Percentiles rank a stretch among this genome's conserved stretches.
Conservation (phyloP, 2,329 filamentous ascomycete genomes). For the Paracoccidioides brasiliensis region DNA sequence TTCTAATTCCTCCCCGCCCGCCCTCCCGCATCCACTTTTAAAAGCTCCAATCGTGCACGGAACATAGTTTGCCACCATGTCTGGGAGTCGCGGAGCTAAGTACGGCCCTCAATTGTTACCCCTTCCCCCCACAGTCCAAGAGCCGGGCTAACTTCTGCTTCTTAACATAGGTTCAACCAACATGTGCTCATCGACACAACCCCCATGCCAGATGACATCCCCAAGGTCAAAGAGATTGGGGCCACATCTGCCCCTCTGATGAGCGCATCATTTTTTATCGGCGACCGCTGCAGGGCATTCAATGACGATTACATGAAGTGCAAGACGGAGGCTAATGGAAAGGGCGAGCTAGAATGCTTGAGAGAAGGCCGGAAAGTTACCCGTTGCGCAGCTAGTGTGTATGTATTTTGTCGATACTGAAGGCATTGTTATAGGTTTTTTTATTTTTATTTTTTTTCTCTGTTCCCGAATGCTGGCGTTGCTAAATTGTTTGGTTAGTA, state of each 20-base stretch:
- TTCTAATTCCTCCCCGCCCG: neutral
- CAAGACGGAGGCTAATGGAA: slow-evolving; percentile 86
- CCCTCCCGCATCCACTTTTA: neutral
- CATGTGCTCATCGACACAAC: slow-evolving; percentile 89
- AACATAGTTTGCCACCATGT: slow-evolving; percentile 10
- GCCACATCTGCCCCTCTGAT: slow-evolving; percentile 83
- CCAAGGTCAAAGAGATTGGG: slow-evolving; percentile 85
- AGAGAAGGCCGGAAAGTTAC: slow-evolving; percentile 95
- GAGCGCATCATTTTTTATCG: slow-evolving; percentile 92
- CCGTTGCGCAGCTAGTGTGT: slow-evolving; percentile 92
- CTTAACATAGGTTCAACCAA: slow-evolving; percentile 68
- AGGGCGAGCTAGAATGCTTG: slow-evolving; percentile 86
- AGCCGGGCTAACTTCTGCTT: neutral
- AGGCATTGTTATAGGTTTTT: no score
- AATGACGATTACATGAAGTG: slow-evolving; percentile 99
- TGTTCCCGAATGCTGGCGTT: neutral
- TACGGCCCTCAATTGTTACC: slow-evolving; percentile 4
- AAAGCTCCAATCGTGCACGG: neutral
- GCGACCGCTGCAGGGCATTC: slow-evolving; percentile 82
- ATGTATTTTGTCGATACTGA: slow-evolving; percentile 34
- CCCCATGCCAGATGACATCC: slow-evolving; percentile 81
- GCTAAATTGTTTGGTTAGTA: slow-evolving; percentile 35
- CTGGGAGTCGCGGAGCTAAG: slow-evolving; percentile 9
- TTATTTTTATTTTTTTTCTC: no score
- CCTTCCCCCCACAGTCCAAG: neutral